Conservation (phyloP, 2,329 filamentous ascomycete species). For the Aspergillus brasiliensis region DNA sequence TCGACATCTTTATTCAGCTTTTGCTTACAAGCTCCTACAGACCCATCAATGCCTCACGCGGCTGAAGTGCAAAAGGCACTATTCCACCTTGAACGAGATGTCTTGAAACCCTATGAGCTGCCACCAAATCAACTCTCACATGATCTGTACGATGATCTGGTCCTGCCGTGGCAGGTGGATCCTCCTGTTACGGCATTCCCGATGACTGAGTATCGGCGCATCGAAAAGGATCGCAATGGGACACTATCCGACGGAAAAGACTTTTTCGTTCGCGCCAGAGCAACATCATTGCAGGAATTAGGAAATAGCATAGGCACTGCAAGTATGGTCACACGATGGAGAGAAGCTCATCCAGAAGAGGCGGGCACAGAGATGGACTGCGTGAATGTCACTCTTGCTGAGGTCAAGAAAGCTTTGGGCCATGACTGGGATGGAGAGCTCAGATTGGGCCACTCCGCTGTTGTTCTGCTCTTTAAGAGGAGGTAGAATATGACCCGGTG, state of each 20-base stretch:
- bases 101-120: constrained; percentile 44
- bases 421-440: not conserved
- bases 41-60: constrained; percentile 42
- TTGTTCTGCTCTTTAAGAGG: not conserved
- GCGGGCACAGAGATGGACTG: constrained; percentile 40
- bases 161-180: constrained; percentile 53
- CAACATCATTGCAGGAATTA: constrained; percentile 27
- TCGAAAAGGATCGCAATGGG: not conserved
- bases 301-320: constrained; percentile 35
- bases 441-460: not conserved
- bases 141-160: constrained; percentile 46
- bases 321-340: constrained; percentile 47
- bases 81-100: constrained; percentile 38
- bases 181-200: constrained; percentile 42
- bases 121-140: constrained; percentile 48
- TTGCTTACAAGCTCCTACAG: not conserved
- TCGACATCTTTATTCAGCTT: too few relatives aligned
- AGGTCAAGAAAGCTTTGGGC: not conserved
- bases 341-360: constrained; percentile 40
- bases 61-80: constrained; percentile 47
- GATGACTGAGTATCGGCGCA: not conserved
- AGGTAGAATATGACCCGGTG: not conserved
- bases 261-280: not conserved
- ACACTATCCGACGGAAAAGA: not conserved
- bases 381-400: not conserved